Evolutionary conservation across 1,139 yeast genomes (phyloP), one percentile per base, ranked within the genome.

Genomic region (Pichia sp.): DNA sequence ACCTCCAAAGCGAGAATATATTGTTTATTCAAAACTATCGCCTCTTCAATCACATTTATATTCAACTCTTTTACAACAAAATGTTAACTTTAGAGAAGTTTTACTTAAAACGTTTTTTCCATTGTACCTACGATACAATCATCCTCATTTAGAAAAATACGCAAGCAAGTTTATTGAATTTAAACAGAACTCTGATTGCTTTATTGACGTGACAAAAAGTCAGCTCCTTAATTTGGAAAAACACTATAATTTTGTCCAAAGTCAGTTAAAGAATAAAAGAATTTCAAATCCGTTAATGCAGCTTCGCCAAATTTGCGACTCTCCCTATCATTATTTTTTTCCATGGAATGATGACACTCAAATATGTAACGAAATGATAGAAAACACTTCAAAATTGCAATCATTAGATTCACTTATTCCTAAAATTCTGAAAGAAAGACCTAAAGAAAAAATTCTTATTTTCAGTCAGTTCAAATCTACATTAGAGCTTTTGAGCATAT

Each of bases 1-100:
- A 44, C 97, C 96, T 1, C 84, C 91, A 2, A 91, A 91, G 60
- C 78, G 91, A 50, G 98, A 91, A 59, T 89, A 86, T 54, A 71
- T 85, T 37, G 68, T 91, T 4, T 88, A 84, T 57, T 75, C 86
- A 5, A 76, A 82, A 3, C 59, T 91, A 45, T 74, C 89, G 0
- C 61, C 67, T 1, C 57, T 70, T 30, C 97, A 91, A 60, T 34
- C 40, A 4, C 25, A 20, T 7, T 17, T 48, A 10, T 45, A 45
- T 26, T 37, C 47, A 2, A 28, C 21, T 6, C 23, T 48, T 31
- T 30, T 40, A 11, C 38, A 39, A 10, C 31, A 32, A 3, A 24
- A 31, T 6, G 20, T 28, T 3, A 30, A 34, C 19, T 45, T 42
- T 17, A 41, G 51, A 24, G 21, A 32, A 6, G 25, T 31, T 1